These are phyloP conservation scores for Phytophthora podocarpi DNA, from an alignment of 352 stramenopile genomes.

Conservation along the genomic window DNA sequence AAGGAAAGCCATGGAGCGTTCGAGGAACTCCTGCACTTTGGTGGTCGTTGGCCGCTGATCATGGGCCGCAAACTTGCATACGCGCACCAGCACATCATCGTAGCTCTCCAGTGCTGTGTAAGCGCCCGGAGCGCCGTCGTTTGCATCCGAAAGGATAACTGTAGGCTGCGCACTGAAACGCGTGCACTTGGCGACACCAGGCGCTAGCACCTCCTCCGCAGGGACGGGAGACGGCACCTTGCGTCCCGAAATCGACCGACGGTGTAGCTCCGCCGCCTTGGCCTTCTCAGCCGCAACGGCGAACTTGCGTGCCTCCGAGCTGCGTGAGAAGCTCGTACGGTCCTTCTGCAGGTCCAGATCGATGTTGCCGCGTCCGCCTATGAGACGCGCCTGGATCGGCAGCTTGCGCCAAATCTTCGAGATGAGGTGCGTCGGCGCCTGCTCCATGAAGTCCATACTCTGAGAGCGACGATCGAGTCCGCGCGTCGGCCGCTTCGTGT, in stretches of 20 bases:
- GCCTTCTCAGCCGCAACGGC: conserved; percentile 42
- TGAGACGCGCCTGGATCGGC: conserved; percentile 71
- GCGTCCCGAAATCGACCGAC: conserved; percentile 26
- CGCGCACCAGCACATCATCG: conserved; percentile 75
- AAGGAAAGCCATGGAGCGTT: conserved; percentile 74
- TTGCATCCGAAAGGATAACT: conserved; percentile 30
- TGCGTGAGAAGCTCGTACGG: conserved; percentile 64
- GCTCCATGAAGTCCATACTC: conserved; percentile 84
- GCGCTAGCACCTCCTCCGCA: conserved; percentile 47
- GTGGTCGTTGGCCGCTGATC: conserved; percentile 72
- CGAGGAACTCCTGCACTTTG: conserved; percentile 81
- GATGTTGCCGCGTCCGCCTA: conserved; percentile 52
- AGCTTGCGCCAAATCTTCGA: conserved; percentile 84
- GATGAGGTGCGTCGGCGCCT: conserved; percentile 73
- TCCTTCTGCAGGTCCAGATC: conserved; percentile 70
- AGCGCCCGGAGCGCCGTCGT: conserved; percentile 30
- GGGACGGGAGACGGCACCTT: conserved; percentile 41
- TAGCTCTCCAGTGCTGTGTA: conserved; percentile 76
- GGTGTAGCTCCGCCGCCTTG: conserved; percentile 27
- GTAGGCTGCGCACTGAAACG: conserved; percentile 42
- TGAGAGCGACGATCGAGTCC: conserved; percentile 67
- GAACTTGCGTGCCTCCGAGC: conserved; percentile 53
- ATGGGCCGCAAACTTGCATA: conserved; percentile 68
- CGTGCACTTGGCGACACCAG: conserved; percentile 50
- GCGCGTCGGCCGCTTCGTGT: conserved; percentile 58